Percentiles rank a stretch among this genome's conserved stretches.
Conservation (phyloP, 768 basidiomycete genomes). For the Cystofilobasidium capitatum region DNA sequence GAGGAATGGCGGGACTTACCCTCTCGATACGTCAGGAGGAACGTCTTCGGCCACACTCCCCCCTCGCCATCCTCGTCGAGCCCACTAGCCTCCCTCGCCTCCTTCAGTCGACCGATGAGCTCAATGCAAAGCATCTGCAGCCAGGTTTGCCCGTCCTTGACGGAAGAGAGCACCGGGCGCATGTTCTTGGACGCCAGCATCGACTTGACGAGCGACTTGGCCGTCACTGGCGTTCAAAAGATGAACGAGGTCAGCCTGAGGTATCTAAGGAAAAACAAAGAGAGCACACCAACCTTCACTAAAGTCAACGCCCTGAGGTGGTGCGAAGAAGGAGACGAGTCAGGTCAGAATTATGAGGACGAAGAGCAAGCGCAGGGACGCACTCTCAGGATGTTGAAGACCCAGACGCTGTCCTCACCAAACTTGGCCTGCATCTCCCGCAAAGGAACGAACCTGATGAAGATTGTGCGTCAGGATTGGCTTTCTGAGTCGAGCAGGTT, state of each 20-base stretch:
- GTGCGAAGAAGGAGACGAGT: conserved; percentile 3
- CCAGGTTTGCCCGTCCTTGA: conserved; percentile 77
- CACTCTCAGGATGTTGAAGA: conserved; percentile 80
- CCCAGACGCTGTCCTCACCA: conserved; percentile 57
- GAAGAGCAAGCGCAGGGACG: conserved; percentile 29
- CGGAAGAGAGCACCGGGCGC: conserved; percentile 60
- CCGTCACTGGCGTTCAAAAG: conserved; percentile 54
- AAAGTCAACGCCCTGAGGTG: conserved; percentile 74
- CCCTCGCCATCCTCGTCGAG: conserved; percentile 39
- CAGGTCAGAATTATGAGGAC: background rate
- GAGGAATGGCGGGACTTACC: conserved; percentile 41
- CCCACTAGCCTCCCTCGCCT: conserved; percentile 61
- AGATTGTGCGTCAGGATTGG: background rate
- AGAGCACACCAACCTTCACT: conserved; percentile 55
- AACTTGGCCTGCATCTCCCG: conserved; percentile 43
- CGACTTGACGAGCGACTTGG: conserved; percentile 71
- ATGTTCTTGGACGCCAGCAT: conserved; percentile 98
- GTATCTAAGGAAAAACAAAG: background rate
- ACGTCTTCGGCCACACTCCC: conserved; percentile 75
- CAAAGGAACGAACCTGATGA: conserved; percentile 36
- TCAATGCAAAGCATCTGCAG: conserved; percentile 84
- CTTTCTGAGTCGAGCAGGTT: conserved; percentile 3
- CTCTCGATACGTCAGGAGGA: conserved; percentile 68
- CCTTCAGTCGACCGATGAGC: conserved; percentile 69
- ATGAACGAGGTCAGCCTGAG: background rate